Conservation (phyloP, 75 land plant genomes). For the Picea glauca region DNA sequence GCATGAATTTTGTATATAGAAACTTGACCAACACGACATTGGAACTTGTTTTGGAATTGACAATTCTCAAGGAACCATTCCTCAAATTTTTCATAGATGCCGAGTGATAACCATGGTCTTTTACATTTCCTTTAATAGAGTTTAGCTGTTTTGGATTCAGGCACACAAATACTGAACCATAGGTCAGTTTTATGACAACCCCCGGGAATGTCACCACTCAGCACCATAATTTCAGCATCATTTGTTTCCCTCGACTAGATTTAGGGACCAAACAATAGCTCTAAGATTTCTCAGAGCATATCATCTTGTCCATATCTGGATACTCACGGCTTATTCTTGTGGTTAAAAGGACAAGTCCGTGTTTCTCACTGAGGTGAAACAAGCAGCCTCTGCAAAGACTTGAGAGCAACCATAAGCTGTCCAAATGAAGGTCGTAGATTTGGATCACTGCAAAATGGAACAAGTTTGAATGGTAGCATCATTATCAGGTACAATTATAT, state of each 20-base stretch:
- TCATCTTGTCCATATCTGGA: background rate
- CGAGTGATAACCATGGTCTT: background rate
- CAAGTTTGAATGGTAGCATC: background rate
- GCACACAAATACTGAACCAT: background rate
- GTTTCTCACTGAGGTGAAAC: constrained; percentile 21
- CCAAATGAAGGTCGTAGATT: constrained; percentile 82
- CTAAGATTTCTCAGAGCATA: constrained; percentile 1
- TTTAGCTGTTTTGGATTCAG: background rate
- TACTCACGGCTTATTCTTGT: background rate
- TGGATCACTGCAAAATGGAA: constrained; percentile 41
- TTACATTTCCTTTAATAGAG: background rate
- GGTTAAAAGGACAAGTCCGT: background rate
- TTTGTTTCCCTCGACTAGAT: background rate
- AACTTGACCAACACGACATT: background rate
- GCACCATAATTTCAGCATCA: constrained; percentile 3
- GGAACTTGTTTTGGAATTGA: constrained; percentile 4
- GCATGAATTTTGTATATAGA: no score
- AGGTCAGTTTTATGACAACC: background rate
- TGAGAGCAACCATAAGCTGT: constrained; percentile 63
- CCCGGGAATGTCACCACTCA: background rate
- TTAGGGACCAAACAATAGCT: constrained; percentile 6
- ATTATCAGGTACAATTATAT: no score
- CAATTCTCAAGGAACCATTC: constrained; percentile 1
- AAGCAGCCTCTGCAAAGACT: constrained; percentile 65
- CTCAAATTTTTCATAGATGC: background rate